These are phyloP conservation scores for Cymbopogon flexuosus DNA, from an alignment of 202 grass and related monocot species.

Conservation along the genomic window DNA sequence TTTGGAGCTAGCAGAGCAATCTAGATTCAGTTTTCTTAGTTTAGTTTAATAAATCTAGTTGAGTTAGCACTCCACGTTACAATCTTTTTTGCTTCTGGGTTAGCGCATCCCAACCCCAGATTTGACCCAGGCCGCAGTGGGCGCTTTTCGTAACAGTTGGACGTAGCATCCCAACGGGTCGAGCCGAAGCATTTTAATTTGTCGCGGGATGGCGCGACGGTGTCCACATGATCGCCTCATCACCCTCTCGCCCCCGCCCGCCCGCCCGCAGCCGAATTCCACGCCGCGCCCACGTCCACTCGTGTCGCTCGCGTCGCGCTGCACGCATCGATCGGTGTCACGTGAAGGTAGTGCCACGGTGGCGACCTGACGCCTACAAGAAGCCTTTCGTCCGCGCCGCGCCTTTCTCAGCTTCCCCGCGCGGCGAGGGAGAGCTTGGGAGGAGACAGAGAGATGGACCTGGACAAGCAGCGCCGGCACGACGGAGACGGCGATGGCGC, in stretches of 20 bases:
- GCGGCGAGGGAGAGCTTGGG: background rate
- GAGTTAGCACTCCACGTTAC: too few relatives aligned
- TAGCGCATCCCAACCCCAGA: too few relatives aligned
- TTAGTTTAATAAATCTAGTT: too few relatives aligned
- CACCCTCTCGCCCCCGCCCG: background rate
- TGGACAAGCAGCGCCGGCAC: background rate
- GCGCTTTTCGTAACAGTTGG: background rate
- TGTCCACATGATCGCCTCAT: slow-evolving; percentile 7
- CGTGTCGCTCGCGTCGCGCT: background rate
- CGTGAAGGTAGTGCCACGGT: background rate
- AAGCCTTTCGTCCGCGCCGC: background rate
- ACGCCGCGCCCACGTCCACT: slow-evolving; percentile 5
- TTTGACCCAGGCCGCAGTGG: too few relatives aligned
- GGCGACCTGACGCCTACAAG: slow-evolving; percentile 18
- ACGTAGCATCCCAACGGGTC: background rate
- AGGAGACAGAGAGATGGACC: background rate
- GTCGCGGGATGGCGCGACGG: background rate
- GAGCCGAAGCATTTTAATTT: background rate
- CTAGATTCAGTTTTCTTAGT: too few relatives aligned
- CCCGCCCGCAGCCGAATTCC: slow-evolving; percentile 8
- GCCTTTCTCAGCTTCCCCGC: background rate
- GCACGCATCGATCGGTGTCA: slow-evolving; percentile 17
- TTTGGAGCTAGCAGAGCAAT: too few relatives aligned
- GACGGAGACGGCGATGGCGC: background rate
- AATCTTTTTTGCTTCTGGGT: too few relatives aligned